These are phyloP conservation scores for Gossypium longicalyx DNA, from an alignment of 345 rosid species.

Conservation along the genomic window DNA sequence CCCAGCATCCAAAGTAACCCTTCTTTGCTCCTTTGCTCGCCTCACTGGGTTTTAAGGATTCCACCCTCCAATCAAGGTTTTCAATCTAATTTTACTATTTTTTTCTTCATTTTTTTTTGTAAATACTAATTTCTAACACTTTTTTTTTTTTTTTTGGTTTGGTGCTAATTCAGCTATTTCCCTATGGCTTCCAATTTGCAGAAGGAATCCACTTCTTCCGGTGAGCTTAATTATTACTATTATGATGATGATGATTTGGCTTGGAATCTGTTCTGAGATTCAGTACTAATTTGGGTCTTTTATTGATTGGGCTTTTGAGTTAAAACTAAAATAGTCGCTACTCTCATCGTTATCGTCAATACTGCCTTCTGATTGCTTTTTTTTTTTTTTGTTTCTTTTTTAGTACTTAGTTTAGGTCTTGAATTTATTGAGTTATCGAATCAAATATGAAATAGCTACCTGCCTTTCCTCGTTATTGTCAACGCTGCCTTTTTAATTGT, in stretches of 20 bases:
- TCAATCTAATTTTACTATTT: neutral
- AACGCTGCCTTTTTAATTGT: neutral
- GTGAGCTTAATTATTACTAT: neutral
- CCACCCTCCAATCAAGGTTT: neutral
- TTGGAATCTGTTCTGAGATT: neutral
- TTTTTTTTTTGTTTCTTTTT: neutral
- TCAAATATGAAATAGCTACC: neutral
- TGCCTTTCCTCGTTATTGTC: neutral
- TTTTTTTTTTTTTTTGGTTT: conserved; percentile 1
- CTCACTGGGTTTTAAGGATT: too few relatives aligned
- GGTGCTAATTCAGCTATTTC: conserved; percentile 10
- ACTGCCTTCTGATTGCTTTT: neutral
- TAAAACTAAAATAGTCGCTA: neutral
- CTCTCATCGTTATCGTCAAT: neutral
- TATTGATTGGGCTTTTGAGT: neutral
- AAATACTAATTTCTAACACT: neutral
- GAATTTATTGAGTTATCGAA: neutral
- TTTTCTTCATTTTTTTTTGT: neutral
- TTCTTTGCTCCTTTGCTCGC: too few relatives aligned
- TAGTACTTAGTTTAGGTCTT: neutral
- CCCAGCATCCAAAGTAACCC: neutral
- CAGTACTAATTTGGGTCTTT: neutral
- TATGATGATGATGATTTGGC: neutral
- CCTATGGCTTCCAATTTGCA: conserved; percentile 59
- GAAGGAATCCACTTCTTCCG: conserved; percentile 38